Base-by-base conservation (phyloP, 2,329 filamentous ascomycete genomes). In the Mycosphaerella sp. region DNA sequence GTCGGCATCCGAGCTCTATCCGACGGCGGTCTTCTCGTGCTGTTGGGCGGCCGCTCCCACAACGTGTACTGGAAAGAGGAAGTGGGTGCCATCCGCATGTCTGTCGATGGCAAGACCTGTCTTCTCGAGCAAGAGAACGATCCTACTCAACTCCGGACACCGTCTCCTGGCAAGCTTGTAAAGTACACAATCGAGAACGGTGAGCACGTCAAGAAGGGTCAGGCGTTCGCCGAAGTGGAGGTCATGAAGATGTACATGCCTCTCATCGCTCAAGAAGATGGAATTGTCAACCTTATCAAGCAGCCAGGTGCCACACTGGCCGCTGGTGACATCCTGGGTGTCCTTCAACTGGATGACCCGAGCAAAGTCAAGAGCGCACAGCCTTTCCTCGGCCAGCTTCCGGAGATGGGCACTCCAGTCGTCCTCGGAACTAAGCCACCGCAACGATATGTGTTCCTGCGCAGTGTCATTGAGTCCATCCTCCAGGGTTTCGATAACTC, bases 161-260 rank as follows among this genome's bases (percentile, higher is more conserved):
- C 93, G 41, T 95, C 88, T 59, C 93, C 93, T 45, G 93, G 93
- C 72, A 98, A 98, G 78, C 85, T 98, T 36, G 92, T 98, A 76
- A 96, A 95, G 76, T 98, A 93, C 74, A 87, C 89, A 1, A 88
- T 98, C 2, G 93, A 96, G 72, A 97, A 95, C 67, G 93, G 93
- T 57, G 81, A 90, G 64, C 93, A 98, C 71, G 84, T 98, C 73
- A 86, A 83, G 72, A 89, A 95, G 64, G 92, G 92, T 54, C 88
- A 97, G 73, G 79, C 92, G 34, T 98, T 90, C 68, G 93, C 93
- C 53, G 93, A 98, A 73, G 92, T 98, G 40, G 93, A 98, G 75
- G 93, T 98, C 74, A 98, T 98, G 93, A 98, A 98, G 81, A 98
- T 98, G 93, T 97, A 97, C 81, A 98, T 98, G 93, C 93, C 93